Conservation (phyloP, 73 alveolate genomes). For the Uronychia setigera region DNA sequence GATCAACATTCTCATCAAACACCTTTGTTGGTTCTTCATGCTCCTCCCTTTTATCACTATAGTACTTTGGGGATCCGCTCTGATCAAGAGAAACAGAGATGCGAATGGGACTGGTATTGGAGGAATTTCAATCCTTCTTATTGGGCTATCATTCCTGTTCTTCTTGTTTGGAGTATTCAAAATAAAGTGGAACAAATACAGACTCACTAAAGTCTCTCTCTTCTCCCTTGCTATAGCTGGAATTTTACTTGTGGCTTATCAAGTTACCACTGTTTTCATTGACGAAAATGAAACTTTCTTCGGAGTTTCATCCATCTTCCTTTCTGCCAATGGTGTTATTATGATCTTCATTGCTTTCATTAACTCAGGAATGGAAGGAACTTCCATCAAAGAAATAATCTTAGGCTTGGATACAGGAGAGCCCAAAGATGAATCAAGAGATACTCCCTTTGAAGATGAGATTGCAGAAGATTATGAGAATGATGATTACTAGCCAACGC, state of each 20-base stretch:
- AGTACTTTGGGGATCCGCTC: constrained; percentile 48
- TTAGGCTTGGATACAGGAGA: constrained; percentile 27
- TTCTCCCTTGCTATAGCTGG: constrained; percentile 17
- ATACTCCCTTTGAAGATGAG: constrained; percentile 43
- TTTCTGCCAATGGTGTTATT: constrained; percentile 54
- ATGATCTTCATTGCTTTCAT: constrained; percentile 42
- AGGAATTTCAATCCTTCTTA: constrained; percentile 52
- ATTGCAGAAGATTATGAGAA: constrained; percentile 36
- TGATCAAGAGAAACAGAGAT: constrained; percentile 28
- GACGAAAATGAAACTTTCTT: constrained; percentile 45
- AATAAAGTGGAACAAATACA: constrained; percentile 65
- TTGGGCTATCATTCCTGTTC: constrained; percentile 50
- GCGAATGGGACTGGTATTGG: constrained; percentile 13
- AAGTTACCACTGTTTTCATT: constrained; percentile 39
- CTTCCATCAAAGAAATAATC: constrained; percentile 45
- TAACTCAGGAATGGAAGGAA: constrained; percentile 40
- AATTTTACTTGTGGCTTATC: constrained; percentile 29
- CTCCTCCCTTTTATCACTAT: constrained; percentile 38
- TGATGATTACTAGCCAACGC: constrained; percentile 42
- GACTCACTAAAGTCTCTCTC: constrained; percentile 22
- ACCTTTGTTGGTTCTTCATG: constrained; percentile 48
- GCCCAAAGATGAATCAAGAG: constrained; percentile 30
- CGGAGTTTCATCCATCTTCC: constrained; percentile 62
- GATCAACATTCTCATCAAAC: constrained; percentile 25
- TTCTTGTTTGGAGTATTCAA: constrained; percentile 45